Evolutionary conservation across 78 protist species (phyloP), one percentile per base, ranked within the genome.

Genomic region (Reticulomyxa filosa): DNA sequence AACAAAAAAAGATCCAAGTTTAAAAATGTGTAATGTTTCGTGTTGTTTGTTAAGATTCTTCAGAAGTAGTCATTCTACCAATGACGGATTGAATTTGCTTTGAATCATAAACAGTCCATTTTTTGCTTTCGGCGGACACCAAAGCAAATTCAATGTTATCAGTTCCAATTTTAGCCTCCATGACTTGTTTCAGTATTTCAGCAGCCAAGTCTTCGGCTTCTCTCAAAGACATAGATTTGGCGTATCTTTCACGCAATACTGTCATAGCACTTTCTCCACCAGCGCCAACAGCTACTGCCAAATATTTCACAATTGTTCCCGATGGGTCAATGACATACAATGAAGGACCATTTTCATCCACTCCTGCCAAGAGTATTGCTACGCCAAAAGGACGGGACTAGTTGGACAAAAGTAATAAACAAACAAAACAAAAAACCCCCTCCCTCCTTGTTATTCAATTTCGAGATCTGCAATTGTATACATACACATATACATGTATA

Each of bases 321-420:
- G 95, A 82, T n/a, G 99, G 99, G 68, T 96, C 98, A 0, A 96
- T 83, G 76, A 86, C 88, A 75, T 25, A 83, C 67, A 95, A 78
- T 11, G 30, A 30, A 13, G 97, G 94, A 5, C 94, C 97, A 22
- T 62, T 20, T 53, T 81, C 94, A 70, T 96, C 99, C 3, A 82
- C 72, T 13, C 98, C 99, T 1, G 94, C 98, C 13, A 96, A 27
- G 34, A 97, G 85, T 20, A 94, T 77, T 2, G 98, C 87, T 23
- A 94, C 98, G 23, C 98, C 98, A 67, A 91, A 92, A 13, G 99
- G 99, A 20, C 99, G 77, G 50, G 83, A 68, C 95, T 81, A 72
- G 11, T 8, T 11, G 61, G n/a, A n/a, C 29, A 11, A n/a, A n/a
- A n/a, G n/a, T n/a, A n/a, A n/a, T n/a, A n/a, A n/a, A n/a, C n/a